Evolutionary conservation across 176 grass and related monocot genomes (phyloP), one percentile per base, ranked within the genome.

Genomic region (Elaeis guineensis): DNA sequence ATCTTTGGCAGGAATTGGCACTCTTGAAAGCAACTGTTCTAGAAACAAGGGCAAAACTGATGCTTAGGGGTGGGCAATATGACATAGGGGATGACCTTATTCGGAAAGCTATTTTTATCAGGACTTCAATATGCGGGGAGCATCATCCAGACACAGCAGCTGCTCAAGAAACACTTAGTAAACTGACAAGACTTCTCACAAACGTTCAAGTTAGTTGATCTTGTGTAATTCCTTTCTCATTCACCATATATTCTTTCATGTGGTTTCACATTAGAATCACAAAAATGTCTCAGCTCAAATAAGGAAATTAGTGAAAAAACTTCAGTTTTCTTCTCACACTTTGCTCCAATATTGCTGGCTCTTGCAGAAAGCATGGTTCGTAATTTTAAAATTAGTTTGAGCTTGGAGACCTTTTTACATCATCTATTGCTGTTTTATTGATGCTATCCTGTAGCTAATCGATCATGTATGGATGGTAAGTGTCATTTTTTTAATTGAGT

Each of bases 121-220:
- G 87, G 59, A 89, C 78, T 68, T 88, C 86, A 54, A 85, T 97
- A 49, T 97, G 87, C 26, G 93, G 93, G 35, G 87, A 91, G 75
- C 81, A 82, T 49, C 93, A 97, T 71, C 87, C 93, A 48, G 87
- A 97, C 66, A 97, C 93, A 5, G 55, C 91, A 55, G 85, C 87
- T 54, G 93, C 93, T 51, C 80, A 75, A 72, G 84, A 97, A 72
- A 91, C 84, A 25, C 84, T 97, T 29, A 76, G 93, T 91, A 97
- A 85, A 91, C 81, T 97, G 64, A 97, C 93, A 63, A 83, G 93
- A 70, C 93, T 97, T 80, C 83, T 97, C 72, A 91, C 87, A 75
- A 91, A 82, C 75, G 81, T 90, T 74, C 86, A 87, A 69, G 72
- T 90, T 85, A 90, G 80, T 96, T 87, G 75, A 90, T 65, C 50